phyloP scores from a whole-genome alignment of 208 protist species.

The Wallacemonas sp. region DNA sequence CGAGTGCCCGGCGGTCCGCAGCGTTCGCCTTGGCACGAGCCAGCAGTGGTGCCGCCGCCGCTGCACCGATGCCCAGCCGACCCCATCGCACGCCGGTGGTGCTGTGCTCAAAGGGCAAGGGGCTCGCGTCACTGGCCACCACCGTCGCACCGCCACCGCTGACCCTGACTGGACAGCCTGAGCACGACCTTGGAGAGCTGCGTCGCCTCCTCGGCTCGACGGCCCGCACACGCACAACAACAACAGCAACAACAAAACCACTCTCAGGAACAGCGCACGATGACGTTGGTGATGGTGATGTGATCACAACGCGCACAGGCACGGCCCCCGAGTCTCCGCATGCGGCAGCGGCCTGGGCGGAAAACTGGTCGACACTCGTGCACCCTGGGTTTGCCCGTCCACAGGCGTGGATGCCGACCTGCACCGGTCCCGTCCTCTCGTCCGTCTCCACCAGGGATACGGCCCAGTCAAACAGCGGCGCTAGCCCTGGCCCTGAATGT shows the following conservation, averaged over 20 bases:
- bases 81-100: conserved; percentile 8
- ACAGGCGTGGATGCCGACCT: conserved; percentile 4
- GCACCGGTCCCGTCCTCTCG: too few relatives aligned
- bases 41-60: background rate
- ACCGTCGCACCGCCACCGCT: background rate
- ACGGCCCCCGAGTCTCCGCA: background rate
- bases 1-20: background rate
- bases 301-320: background rate
- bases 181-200: background rate
- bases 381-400: background rate
- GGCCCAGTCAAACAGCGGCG: background rate
- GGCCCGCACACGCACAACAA: background rate
- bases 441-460: background rate
- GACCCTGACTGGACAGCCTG: background rate
- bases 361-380: background rate
- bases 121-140: background rate
- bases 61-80: too few relatives aligned
- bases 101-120: background rate
- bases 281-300: background rate
- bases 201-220: conserved; percentile 1
- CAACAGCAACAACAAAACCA: background rate
- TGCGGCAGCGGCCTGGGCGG: conserved; percentile 1
- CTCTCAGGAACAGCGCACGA: background rate
- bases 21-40: background rate
- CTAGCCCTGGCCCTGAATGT: background rate